These are phyloP conservation scores for Picea engelmannii DNA, from an alignment of 83 land plant species.

Conservation along the genomic window DNA sequence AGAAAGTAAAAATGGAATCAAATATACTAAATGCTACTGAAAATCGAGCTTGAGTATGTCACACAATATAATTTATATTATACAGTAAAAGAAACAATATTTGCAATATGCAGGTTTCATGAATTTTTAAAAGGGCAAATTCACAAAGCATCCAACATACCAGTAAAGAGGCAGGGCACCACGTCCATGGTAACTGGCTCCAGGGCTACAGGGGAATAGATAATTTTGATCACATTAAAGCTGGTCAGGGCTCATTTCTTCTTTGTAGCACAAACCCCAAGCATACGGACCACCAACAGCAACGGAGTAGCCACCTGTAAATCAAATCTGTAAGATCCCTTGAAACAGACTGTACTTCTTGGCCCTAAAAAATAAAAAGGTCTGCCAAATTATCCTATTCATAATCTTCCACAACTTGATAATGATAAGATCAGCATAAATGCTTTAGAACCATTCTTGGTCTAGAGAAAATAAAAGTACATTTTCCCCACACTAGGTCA, in stretches of 20 bases:
- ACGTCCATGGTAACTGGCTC: slow-evolving; percentile 73
- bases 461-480: too few relatives aligned
- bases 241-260: too few relatives aligned
- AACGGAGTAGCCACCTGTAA: slow-evolving; percentile 74
- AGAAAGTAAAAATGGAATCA: too few relatives aligned
- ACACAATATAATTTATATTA: neutral
- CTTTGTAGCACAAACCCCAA: slow-evolving; percentile 87
- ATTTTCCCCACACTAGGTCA: neutral
- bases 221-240: too few relatives aligned
- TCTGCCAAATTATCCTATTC: neutral
- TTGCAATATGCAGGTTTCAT: neutral
- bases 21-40: neutral
- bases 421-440: neutral
- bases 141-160: slow-evolving; percentile 21
- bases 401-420: neutral
- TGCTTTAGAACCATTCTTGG: neutral
- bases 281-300: slow-evolving; percentile 73
- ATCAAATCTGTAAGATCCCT: neutral
- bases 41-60: neutral
- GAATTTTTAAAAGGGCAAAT: neutral
- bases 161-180: slow-evolving; percentile 83
- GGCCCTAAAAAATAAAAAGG: neutral
- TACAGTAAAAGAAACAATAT: neutral
- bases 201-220: slow-evolving; percentile 60
- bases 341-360: neutral